Conservation (phyloP, 768 basidiomycete genomes). For the Leucocoprinus leucothites region DNA sequence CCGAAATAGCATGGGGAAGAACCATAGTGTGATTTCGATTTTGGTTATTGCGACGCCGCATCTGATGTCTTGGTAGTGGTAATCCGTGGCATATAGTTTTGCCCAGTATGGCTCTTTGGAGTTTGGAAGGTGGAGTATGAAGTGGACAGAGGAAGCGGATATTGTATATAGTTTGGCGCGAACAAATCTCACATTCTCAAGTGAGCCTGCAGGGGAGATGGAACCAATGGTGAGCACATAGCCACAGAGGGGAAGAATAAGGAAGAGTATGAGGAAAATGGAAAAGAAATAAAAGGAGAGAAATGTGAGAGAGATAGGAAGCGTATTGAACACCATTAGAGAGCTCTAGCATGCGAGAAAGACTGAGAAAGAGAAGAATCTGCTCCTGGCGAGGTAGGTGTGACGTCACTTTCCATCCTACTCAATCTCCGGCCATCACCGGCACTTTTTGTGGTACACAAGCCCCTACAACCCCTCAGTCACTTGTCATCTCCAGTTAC, state of each 20-base stretch:
- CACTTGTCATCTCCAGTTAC: no score
- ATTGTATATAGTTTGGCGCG: not conserved
- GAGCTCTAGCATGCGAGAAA: no score
- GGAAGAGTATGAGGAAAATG: not conserved
- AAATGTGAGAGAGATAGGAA: not conserved
- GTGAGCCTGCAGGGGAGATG: not conserved
- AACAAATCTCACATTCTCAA: not conserved
- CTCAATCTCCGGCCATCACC: no score
- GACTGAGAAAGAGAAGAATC: no score
- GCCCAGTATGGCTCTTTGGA: not conserved
- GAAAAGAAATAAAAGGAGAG: not conserved
- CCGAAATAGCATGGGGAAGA: not conserved
- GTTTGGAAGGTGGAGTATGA: not conserved
- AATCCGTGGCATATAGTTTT: not conserved
- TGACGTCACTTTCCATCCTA: no score
- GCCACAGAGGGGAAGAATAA: not conserved
- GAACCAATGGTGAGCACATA: not conserved
- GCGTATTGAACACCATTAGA: not conserved
- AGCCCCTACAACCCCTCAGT: no score
- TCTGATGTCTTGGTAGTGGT: not conserved
- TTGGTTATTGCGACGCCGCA: not conserved
- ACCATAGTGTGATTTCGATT: constrained; percentile 1
- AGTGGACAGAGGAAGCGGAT: not conserved
- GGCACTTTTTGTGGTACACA: no score
- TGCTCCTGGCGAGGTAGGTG: no score